phyloP scores from a whole-genome alignment of 2,329 filamentous ascomycete species.

The Penicillium palitans region DNA sequence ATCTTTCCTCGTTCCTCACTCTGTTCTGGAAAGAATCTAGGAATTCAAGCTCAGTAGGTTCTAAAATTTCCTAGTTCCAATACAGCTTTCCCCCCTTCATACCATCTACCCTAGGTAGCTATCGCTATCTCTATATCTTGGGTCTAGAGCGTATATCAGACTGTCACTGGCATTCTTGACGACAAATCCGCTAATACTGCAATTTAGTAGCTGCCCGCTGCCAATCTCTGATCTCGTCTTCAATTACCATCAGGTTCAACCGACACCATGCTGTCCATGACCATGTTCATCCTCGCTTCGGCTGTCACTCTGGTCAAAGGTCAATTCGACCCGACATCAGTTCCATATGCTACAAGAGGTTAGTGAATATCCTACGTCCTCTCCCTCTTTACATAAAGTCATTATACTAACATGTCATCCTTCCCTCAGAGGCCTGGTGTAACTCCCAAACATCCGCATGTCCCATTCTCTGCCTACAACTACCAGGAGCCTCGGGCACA shows the following conservation, averaged over 20 bases:
- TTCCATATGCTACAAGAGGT: conserved; percentile 41
- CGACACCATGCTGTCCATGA: conserved; percentile 30
- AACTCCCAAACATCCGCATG: conserved; percentile 43
- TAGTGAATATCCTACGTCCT: conserved; percentile 3
- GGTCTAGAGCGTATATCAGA: neutral
- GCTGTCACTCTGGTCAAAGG: conserved; percentile 33
- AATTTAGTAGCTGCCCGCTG: neutral
- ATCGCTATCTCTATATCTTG: conserved; percentile 4
- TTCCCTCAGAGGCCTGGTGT: conserved; percentile 44
- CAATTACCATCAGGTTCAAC: conserved; percentile 10
- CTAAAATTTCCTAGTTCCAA: neutral
- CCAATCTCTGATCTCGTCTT: neutral
- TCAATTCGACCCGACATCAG: conserved; percentile 43
- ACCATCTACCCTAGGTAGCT: conserved; percentile 6
- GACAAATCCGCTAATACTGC: neutral
- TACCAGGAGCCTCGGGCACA: conserved; percentile 35
- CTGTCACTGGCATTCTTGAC: neutral
- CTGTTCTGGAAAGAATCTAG: conserved; percentile 8
- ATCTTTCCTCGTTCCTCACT: neutral
- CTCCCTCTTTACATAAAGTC: neutral
- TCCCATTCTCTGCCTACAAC: conserved; percentile 48
- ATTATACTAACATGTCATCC: neutral
- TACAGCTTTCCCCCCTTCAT: conserved; percentile 18
- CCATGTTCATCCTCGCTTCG: conserved; percentile 36
- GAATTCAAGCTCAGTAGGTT: conserved; percentile 12